These are phyloP conservation scores for Carallia pectinifolia DNA, from an alignment of 345 rosid species.

Conservation along the genomic window DNA sequence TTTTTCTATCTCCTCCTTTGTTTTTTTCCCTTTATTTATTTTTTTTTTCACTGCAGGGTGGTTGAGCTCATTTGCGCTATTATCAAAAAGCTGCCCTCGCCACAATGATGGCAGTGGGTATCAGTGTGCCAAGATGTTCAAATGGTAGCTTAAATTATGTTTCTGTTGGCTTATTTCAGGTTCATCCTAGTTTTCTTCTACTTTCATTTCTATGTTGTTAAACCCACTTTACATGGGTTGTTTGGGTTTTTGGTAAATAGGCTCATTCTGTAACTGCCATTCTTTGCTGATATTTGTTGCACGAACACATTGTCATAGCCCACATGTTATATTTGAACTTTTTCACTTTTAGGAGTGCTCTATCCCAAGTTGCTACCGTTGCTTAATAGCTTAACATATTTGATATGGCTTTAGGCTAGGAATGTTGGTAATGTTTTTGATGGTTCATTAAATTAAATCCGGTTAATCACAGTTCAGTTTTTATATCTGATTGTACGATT, in stretches of 20 bases:
- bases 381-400: constrained; percentile 60
- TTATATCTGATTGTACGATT: too few species aligned
- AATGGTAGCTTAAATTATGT: constrained; percentile 47
- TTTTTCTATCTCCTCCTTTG: too few species aligned
- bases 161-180: neutral
- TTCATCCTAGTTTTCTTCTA: constrained; percentile 1
- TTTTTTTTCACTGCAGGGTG: constrained; percentile 46
- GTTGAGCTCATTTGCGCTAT: constrained; percentile 68
- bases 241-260: too few species aligned
- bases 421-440: constrained; percentile 36
- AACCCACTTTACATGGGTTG: too few species aligned
- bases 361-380: constrained; percentile 59
- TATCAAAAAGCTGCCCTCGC: constrained; percentile 60
- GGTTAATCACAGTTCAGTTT: constrained; percentile 5
- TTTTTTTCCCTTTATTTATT: neutral
- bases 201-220: neutral
- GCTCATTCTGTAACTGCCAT: too few species aligned
- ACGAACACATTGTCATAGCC: too few species aligned
- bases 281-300: too few species aligned
- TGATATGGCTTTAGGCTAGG: constrained; percentile 53
- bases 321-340: too few species aligned
- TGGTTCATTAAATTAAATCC: constrained; percentile 60
- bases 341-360: constrained; percentile 48
- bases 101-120: constrained; percentile 65
- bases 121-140: constrained; percentile 68